phyloP scores from a whole-genome alignment of 352 stramenopile genomes.

The Thalassiosira mediterranea region DNA sequence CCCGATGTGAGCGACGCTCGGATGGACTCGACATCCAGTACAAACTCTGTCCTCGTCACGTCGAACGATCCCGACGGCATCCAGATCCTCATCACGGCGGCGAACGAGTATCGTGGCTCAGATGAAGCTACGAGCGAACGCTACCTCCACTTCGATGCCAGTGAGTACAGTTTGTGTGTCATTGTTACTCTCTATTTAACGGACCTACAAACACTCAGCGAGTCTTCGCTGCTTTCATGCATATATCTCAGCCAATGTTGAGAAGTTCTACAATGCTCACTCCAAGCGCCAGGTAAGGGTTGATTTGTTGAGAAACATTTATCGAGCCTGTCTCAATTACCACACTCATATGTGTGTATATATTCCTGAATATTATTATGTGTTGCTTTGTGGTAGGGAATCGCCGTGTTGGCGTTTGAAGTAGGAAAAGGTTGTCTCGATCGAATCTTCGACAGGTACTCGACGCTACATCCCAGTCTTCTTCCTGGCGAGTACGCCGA shows the following conservation, averaged over 20 bases:
- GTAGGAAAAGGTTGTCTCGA: slow-evolving; percentile 47
- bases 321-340: neutral
- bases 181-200: neutral
- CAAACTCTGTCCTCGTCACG: slow-evolving; percentile 65
- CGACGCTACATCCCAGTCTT: slow-evolving; percentile 64
- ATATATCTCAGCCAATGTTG: slow-evolving; percentile 39
- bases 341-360: neutral
- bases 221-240: slow-evolving; percentile 19
- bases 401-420: slow-evolving; percentile 72
- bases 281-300: slow-evolving; percentile 30
- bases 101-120: slow-evolving; percentile 8
- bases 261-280: slow-evolving; percentile 67
- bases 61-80: slow-evolving; percentile 67
- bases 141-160: slow-evolving; percentile 65
- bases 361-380: neutral
- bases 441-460: slow-evolving; percentile 55
- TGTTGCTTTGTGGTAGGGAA: slow-evolving; percentile 32
- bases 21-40: slow-evolving; percentile 15
- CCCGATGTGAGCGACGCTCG: slow-evolving; percentile 12
- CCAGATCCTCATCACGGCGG: slow-evolving; percentile 66
- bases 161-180: slow-evolving; percentile 14
- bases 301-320: too few species aligned
- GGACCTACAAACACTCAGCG: too few species aligned
- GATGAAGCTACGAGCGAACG: slow-evolving; percentile 6
- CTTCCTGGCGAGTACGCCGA: slow-evolving; percentile 44